Conservation (phyloP, 1,139 yeast species). For the Pichia sp. region DNA sequence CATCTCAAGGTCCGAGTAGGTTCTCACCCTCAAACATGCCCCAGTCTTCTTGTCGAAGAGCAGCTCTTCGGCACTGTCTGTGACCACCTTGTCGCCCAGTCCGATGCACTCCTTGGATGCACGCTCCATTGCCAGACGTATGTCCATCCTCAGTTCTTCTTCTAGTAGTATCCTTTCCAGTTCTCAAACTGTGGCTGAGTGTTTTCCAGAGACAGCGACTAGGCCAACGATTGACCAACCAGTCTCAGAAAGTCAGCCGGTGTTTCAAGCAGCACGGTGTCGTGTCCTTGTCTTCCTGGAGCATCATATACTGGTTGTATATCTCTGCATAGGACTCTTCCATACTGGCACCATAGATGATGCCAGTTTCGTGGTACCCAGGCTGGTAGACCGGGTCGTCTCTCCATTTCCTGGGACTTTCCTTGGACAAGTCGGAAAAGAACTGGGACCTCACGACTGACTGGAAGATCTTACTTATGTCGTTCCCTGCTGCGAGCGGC, state of each 20-base stretch:
- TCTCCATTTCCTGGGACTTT: slow-evolving; percentile 37
- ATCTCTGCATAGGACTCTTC: slow-evolving; percentile 14
- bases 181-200: slow-evolving; percentile 11
- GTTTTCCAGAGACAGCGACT: neutral
- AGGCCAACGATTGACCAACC: slow-evolving; percentile 12
- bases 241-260: slow-evolving; percentile 20
- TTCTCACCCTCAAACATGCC: slow-evolving; percentile 17
- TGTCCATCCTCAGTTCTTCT: slow-evolving; percentile 35
- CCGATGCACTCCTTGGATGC: slow-evolving; percentile 31
- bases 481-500: slow-evolving; percentile 43
- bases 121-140: slow-evolving; percentile 31
- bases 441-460: slow-evolving; percentile 28
- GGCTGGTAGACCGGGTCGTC: slow-evolving; percentile 29
- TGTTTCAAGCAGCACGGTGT: slow-evolving; percentile 14
- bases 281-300: slow-evolving; percentile 2
- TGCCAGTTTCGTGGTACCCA: slow-evolving; percentile 33
- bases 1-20: slow-evolving; percentile 24
- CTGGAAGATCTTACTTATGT: slow-evolving; percentile 39
- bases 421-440: slow-evolving; percentile 36
- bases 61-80: slow-evolving; percentile 32
- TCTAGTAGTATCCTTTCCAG: slow-evolving; percentile 29
- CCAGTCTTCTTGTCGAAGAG: slow-evolving; percentile 16
- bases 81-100: slow-evolving; percentile 35
- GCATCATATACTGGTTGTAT: slow-evolving; percentile 1
- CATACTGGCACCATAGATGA: slow-evolving; percentile 27